A percentile compares a stretch with the other conserved stretches of the same genome.
Conservation (phyloP, 192 early-diverging fungal species). For the Backusella macrospora region DNA sequence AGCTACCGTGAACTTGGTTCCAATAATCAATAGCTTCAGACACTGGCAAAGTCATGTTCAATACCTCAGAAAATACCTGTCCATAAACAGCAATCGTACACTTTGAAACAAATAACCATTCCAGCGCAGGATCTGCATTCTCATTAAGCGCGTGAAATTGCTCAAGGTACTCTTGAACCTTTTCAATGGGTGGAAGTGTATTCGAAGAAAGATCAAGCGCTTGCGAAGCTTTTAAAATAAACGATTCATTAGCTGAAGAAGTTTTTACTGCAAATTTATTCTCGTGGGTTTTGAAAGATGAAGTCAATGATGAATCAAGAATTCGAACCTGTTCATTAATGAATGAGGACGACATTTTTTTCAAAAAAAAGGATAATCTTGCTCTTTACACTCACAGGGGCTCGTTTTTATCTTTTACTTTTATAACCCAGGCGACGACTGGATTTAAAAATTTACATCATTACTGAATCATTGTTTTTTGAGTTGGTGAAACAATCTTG, state of each 20-base stretch:
- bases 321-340: constrained; percentile 9
- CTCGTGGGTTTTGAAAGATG: constrained; percentile 2
- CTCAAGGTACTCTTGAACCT: constrained; percentile 12
- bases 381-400: too few relatives aligned
- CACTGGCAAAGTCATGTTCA: constrained; percentile 62
- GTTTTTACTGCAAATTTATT: neutral
- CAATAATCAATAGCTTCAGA: constrained; percentile 69
- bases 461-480: too few relatives aligned
- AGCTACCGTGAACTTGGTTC: constrained; percentile 54
- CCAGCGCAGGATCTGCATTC: constrained; percentile 23
- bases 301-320: constrained; percentile 2
- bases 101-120: constrained; percentile 56
- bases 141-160: neutral
- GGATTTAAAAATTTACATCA: too few relatives aligned
- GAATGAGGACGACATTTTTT: constrained; percentile 4
- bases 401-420: too few relatives aligned
- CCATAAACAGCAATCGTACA: constrained; percentile 60
- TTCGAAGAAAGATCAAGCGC: constrained; percentile 8
- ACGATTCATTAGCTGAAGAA: neutral
- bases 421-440: too few relatives aligned
- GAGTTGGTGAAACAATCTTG: too few relatives aligned
- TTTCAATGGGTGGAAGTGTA: neutral
- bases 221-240: constrained; percentile 4
- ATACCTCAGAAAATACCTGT: constrained; percentile 54
- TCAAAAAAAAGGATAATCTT: neutral